A percentile compares a stretch with the other conserved stretches of the same genome.
Evolutionary conservation across 306 rosid species (phyloP).

Genomic region (Canavalia gladiata): DNA sequence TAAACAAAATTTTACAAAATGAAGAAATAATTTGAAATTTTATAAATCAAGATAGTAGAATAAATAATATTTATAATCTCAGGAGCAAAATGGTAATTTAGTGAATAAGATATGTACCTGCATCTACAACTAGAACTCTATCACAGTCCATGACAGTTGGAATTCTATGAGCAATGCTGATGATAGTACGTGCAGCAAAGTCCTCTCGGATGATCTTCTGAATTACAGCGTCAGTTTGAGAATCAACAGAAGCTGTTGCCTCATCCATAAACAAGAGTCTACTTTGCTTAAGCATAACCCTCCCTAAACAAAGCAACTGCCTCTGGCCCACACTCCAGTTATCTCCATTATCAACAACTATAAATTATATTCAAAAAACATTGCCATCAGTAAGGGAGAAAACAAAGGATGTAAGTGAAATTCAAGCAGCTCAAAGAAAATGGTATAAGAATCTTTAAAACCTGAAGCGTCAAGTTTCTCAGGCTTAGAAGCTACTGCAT

Average conservation of each 20-base stretch:
- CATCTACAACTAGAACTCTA: constrained; percentile 83
- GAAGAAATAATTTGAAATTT: too few relatives aligned
- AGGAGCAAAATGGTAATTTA: too few relatives aligned
- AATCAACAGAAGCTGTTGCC: constrained; percentile 97
- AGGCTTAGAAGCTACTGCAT: constrained; percentile 78
- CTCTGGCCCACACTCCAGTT: constrained; percentile 99
- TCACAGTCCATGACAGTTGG: constrained; percentile 98
- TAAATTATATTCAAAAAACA: background rate
- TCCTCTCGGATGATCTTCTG: constrained; percentile 93
- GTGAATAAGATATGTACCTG: constrained; percentile 55
- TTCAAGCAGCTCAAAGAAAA: constrained; percentile 31
- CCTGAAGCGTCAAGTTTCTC: constrained; percentile 86
- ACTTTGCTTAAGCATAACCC: constrained; percentile 94
- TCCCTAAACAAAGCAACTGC: constrained; percentile 89
- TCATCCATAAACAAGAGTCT: constrained; percentile 91
- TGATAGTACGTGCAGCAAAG: constrained; percentile 83
- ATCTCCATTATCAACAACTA: constrained; percentile 89
- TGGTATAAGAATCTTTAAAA: constrained; percentile 41
- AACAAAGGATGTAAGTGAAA: constrained; percentile 15
- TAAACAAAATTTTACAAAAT: too few relatives aligned
- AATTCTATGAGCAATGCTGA: constrained; percentile 97
- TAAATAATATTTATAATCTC: too few relatives aligned
- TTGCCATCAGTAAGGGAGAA: background rate
- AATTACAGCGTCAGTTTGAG: constrained; percentile 90
- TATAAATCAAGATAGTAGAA: too few relatives aligned